Base-by-base conservation (phyloP, 2,329 filamentous ascomycete species). In the Drechslerella dactyloides region DNA sequence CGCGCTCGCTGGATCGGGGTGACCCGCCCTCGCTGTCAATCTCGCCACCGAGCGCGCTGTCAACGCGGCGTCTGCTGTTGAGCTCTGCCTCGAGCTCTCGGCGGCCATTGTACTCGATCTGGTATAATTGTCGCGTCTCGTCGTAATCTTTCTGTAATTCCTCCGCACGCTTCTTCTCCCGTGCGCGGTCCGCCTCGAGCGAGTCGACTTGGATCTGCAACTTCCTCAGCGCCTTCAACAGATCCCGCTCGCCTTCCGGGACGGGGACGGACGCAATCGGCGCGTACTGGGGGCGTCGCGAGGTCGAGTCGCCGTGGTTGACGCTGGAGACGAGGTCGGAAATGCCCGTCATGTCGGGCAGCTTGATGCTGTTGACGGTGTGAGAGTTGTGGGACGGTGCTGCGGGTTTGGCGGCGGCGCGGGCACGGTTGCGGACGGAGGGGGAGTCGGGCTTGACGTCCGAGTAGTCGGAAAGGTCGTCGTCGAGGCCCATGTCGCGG, bases 241-340 rank as follows among this genome's bases (percentile, higher is more conserved):
- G 53, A 30, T 76, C 76, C 19, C 75, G 74, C 44, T 76, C 73
- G 30, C 76, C 76, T 13, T 76, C 66, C 17, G 76, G 76, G 44
- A 77, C 56, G 6, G 76, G 76, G 23, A 77, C 73, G 17, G 75
- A 75, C 17, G 75, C 73, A 24, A 77, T 74, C 2, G 74, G 73
- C 15, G 57, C 66, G 24, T 76, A 73, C 48, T 73, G 73, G n/a
- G 60, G 33, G 15, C 68, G 68, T 33, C 58, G 59, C 2, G 60
- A 54, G 13, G 52, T 48, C 11, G 58, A 61, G 19, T 55, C 44
- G 21, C 58, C 69, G 21, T 73, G 61, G 40, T 66, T 62, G 17
- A 73, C 55, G 53, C 69, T 73, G 11, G 69, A 73, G 23, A 73
- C 69, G 13, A 73, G 35, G 30, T 73, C 69, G 15, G 69, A 73